Base-by-base conservation (phyloP, 139 green algal genomes). In the Nannochloris sp. region DNA sequence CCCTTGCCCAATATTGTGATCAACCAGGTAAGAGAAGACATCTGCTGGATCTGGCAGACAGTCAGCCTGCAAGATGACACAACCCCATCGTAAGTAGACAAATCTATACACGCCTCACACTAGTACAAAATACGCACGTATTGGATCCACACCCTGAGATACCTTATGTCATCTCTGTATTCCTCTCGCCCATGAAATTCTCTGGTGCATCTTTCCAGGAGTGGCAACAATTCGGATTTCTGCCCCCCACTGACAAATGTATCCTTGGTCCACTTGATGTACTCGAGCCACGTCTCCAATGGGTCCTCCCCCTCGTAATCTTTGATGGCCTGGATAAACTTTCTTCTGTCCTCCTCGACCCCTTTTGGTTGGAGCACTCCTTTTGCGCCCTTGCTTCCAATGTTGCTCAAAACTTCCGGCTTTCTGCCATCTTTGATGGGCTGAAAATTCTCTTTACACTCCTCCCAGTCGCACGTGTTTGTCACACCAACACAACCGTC, bases 71-170 rank as follows among this genome's bases (percentile, higher is more conserved):
- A 53, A 9, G 18, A 19, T 7, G 24, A 25, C 46, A 53, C 7
- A 40, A 83, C 90, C 83, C 61, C 65, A 3, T 19, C 0, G 46
- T 25, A 19, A 53, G 46, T 4, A 53, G 5, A 19, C 11, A 53
- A 53, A 9, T 9, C 15, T 19, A 9, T 53, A 21, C 8, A 21
- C 6, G 15, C 7, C 16, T 25, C 7, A 5, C 18, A 53, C 5
- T 87, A 19, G 15, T 23, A 19, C n/a, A 53, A 53, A 53, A 19
- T 19, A 53, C 46, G 46, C 11, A 53, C 46, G 68, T 97, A 97
- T 44, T 94, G 90, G 15, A 97, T 83, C 91, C 91, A 97, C 6
- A 97, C 49, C 5, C 91, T 75, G 19, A 97, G 81, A 62, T 91
- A 94, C 34, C 91, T 86, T 2, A 87, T 65, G 64, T 97, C 91